Evolutionary conservation across 176 grass and related monocot genomes (phyloP), one percentile per base, ranked within the genome.

Genomic region (Rhipidocladum racemiflorum): DNA sequence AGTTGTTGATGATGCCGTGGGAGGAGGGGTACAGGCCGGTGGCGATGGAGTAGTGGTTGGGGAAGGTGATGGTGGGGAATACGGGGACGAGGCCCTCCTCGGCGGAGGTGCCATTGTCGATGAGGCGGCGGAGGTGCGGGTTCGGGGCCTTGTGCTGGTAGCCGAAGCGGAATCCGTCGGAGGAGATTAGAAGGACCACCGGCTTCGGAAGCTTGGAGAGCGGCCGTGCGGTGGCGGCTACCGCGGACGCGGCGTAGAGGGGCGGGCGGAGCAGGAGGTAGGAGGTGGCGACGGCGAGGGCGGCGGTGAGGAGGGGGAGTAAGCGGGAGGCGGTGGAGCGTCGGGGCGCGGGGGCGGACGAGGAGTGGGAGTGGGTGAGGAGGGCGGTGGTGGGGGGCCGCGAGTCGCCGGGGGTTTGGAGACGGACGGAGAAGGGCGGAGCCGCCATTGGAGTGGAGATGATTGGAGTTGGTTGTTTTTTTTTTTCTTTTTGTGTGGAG

Each of bases 11-110:
- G 81, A 99, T 93, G 66, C 96, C 96, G 70, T 99, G 96, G 51
- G 90, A 88, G 28, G 91, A 46, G 0, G 92, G 92, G 80, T 99
- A 95, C 21, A 99, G 84, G 3, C 92, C 96, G 17, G 96, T 95
- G 86, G 88, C 92, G 85, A 99, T 99, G 85, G 96, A 99, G 45
- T 99, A 99, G 83, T 99, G 96, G 63, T 99, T 99, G 72, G 96
- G 96, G 76, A 99, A 95, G 36, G 92, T 95, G 46, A 91, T 87
- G 20, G 96, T 93, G n/a, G 96, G 92, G 87, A 93, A 99, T 63
- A 99, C 89, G 2, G 96, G 91, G 61, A 91, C 75, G 40, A 99
- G 74, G 9, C 96, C 92, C 18, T 78, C 80, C 40, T 57, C 87
- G 27, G 92, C 91, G 71, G 94, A 91, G 38, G 96, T 95, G 48